phyloP scores from a whole-genome alignment of 225 moss, liverwort and hornwort species.

The Straminergon stramineum region DNA sequence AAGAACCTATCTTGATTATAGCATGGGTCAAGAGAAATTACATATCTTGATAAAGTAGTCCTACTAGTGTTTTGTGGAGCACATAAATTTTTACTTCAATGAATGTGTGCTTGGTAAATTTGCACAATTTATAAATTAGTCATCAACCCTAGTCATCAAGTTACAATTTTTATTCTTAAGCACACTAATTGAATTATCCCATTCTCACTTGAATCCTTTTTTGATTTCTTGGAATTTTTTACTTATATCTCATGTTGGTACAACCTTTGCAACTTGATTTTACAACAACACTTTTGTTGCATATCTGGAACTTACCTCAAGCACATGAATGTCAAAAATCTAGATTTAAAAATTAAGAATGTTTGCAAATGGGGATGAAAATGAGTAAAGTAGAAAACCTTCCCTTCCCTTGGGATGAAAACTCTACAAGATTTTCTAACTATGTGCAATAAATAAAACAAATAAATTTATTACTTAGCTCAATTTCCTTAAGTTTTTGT shows the following conservation, averaged over 20 bases:
- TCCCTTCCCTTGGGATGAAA: neutral
- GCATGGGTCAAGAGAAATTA: neutral
- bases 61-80: too few species aligned
- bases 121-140: neutral
- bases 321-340: neutral
- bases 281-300: accelerated
- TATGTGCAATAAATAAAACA: neutral
- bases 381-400: neutral
- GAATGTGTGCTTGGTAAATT: neutral
- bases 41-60: neutral
- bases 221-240: neutral
- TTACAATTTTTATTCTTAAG: neutral
- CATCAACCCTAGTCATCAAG: accelerated
- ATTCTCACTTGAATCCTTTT: accelerated
- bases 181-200: neutral
- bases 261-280: neutral
- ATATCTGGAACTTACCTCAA: neutral
- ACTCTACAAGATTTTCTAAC: accelerated
- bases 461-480: neutral
- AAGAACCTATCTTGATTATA: neutral
- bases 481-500: too few species aligned
- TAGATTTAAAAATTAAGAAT: neutral
- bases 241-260: too few species aligned
- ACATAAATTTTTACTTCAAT: neutral
- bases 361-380: neutral